phyloP scores from a whole-genome alignment of 257 asterid species.

The Gardenia jasminoides region DNA sequence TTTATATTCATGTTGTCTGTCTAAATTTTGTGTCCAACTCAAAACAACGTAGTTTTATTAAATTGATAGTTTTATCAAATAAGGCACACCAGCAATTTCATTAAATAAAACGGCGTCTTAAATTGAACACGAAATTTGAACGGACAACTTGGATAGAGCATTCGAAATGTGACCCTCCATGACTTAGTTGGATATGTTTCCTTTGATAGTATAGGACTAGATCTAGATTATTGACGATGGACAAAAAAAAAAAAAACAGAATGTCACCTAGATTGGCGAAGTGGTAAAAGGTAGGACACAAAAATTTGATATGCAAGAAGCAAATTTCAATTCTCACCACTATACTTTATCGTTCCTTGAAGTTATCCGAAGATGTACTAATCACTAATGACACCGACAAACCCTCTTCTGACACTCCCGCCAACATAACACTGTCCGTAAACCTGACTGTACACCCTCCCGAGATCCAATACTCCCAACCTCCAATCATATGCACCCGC shows the following conservation, averaged over 20 bases:
- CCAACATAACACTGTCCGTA: not conserved
- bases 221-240: too few species aligned
- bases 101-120: too few species aligned
- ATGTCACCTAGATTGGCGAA: not conserved
- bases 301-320: not conserved
- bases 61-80: too few species aligned
- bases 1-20: too few species aligned
- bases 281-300: not conserved
- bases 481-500: slow-evolving; percentile 7
- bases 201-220: too few species aligned
- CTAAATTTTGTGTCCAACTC: too few species aligned
- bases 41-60: too few species aligned
- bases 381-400: slow-evolving; percentile 27
- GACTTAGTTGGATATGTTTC: too few species aligned
- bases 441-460: slow-evolving; percentile 26
- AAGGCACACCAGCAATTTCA: too few species aligned
- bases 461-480: slow-evolving; percentile 46
- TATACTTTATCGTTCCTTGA: not conserved
- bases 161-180: too few species aligned
- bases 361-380: not conserved
- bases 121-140: too few species aligned
- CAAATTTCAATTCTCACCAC: not conserved
- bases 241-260: not conserved
- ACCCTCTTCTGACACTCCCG: slow-evolving; percentile 28
- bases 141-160: too few species aligned